Evolutionary conservation across 371 early-diverging fungal species (phyloP).

Genomic region (Mucor racemosus): DNA sequence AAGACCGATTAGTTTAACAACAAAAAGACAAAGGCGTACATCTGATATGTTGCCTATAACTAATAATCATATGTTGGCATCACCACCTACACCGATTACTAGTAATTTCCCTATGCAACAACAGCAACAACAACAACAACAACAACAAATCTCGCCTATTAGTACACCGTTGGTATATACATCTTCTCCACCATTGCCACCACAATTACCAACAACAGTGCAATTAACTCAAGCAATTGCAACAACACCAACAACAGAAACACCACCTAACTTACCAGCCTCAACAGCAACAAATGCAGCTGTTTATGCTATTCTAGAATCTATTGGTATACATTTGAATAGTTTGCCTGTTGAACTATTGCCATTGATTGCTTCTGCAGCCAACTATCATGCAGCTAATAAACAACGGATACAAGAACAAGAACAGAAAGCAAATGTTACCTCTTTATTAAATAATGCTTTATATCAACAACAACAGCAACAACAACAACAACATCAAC

Average conservation of each 20-base stretch:
- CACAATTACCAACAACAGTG: not conserved
- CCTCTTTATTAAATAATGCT: not conserved
- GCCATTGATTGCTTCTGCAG: constrained; percentile 35
- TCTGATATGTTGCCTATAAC: constrained; percentile 8
- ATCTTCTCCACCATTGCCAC: not conserved
- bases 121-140: not conserved
- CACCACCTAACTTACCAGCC: not conserved
- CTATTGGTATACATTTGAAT: constrained; percentile 31
- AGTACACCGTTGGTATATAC: not conserved
- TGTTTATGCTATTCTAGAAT: constrained; percentile 33
- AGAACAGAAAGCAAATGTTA: constrained; percentile 2
- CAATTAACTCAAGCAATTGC: not conserved
- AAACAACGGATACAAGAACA: constrained; percentile 19
- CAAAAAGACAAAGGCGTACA: constrained; percentile 20
- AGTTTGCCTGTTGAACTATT: constrained; percentile 32
- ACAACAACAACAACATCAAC: not conserved
- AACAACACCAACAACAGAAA: not conserved
- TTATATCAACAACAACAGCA: constrained; percentile 1
- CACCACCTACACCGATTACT: not conserved
- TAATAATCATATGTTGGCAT: not conserved
- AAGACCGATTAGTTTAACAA: constrained; percentile 2
- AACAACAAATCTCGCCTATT: not conserved
- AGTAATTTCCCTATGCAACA: not conserved
- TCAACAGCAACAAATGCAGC: constrained; percentile 21
- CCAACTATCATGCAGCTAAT: constrained; percentile 33